Evolutionary conservation across 768 basidiomycete genomes (phyloP), one percentile per base, ranked within the genome.

Genomic region (Boletus eberwhitei): DNA sequence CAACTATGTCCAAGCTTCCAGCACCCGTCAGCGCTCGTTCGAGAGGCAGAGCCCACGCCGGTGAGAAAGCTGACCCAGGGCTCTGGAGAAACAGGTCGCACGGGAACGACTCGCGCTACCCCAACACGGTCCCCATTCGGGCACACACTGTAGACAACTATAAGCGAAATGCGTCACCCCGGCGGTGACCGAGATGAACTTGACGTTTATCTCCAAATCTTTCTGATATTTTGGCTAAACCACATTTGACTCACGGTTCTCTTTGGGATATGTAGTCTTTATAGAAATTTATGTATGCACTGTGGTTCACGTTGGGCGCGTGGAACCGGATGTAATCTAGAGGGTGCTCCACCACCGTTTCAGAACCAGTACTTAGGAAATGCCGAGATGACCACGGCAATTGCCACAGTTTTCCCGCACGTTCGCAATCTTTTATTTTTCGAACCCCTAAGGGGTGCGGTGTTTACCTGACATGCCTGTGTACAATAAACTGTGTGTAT

Each of bases 101-200:
- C 36, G 56, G 61, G 40, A 60, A 59, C 8, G 54, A 62, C 32
- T 58, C 66, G 36, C 62, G 59, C 22, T 54, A 57, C 42, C 62
- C 67, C 4, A 53, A 58, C 26, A 51, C 57, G 4, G 57, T 45
- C 32, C 71, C 69, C 19, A 44, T 39, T 34, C 64, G 65, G n/a
- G 67, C 71, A 31, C 63, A 72, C 49, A 64, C 60, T 6, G 45
- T 39, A 60, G 75, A 72, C 60, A 72, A 76, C 44, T 76, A 69
- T 57, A 71, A 61, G 67, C 69, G 74, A 55, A 69, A 71, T 53
- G 75, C 75, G 42, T 75, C 77, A 64, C 69, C 74, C 73, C 64
- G 76, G 75, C 71, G 77, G 73, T 76, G 74, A 78, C 36, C 44
- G 49, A 37, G 14, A 53, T 53, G 46, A 59, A 43, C 50, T 59